Evolutionary conservation across 139 green algal species (phyloP).

Genomic region (Nannochloris sp.): DNA sequence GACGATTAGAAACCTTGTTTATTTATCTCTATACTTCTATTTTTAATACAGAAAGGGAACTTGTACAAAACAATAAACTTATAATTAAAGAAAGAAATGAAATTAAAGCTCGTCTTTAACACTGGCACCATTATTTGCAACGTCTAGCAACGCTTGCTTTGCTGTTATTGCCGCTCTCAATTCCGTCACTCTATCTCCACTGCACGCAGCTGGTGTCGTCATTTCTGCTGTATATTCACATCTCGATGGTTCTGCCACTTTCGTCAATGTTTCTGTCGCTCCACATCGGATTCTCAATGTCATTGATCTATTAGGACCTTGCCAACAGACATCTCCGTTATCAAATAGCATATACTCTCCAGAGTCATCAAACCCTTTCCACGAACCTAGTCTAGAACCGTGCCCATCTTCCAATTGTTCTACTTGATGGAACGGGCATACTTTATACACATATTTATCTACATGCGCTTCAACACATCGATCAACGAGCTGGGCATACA

Average conservation of each 20-base stretch:
- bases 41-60: not conserved
- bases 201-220: conserved; percentile 60
- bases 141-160: conserved; percentile 21
- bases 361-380: conserved; percentile 40
- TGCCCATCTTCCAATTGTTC: conserved; percentile 53
- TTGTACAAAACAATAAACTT: not conserved
- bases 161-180: conserved; percentile 15
- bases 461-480: conserved; percentile 42
- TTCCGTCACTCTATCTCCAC: conserved; percentile 7
- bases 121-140: too few relatives aligned
- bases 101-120: conserved; percentile 21
- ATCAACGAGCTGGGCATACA: conserved; percentile 35
- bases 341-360: conserved; percentile 40
- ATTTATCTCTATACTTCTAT: too few relatives aligned
- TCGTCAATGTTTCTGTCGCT: conserved; percentile 34
- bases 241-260: conserved; percentile 64
- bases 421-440: conserved; percentile 68
- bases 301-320: conserved; percentile 57
- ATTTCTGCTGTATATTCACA: conserved; percentile 69
- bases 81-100: not conserved
- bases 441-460: conserved; percentile 70
- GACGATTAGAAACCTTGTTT: too few relatives aligned
- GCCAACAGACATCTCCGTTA: conserved; percentile 60
- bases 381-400: conserved; percentile 50
- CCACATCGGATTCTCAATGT: conserved; percentile 48